phyloP scores from a whole-genome alignment of 352 stramenopile genomes.

The Globisporangium rhizosaccharum region DNA sequence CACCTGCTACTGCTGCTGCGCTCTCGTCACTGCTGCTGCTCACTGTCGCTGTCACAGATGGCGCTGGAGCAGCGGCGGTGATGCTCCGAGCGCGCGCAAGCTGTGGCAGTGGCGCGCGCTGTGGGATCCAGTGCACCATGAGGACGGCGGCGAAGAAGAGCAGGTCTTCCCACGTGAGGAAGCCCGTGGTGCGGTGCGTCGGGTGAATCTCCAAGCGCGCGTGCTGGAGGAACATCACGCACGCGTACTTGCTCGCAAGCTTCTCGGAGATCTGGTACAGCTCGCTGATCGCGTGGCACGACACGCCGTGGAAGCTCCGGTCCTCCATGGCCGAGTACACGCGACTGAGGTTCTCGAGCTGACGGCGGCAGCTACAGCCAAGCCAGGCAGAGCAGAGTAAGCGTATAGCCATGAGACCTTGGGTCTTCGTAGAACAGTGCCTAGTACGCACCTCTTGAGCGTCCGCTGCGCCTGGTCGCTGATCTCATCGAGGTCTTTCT shows the following conservation, averaged over 20 bases:
- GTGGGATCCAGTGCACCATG: constrained; percentile 75
- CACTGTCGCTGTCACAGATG: no score
- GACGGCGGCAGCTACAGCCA: constrained; percentile 47
- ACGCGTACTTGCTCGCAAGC: constrained; percentile 72
- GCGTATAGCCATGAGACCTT: background rate
- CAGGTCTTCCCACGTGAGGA: constrained; percentile 63
- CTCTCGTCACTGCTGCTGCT: constrained; percentile 1
- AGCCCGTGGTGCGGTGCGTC: constrained; percentile 39
- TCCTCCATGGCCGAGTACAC: constrained; percentile 73
- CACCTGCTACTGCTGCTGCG: background rate
- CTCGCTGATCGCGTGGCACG: constrained; percentile 40
- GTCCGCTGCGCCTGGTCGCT: constrained; percentile 58
- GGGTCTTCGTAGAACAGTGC: no score
- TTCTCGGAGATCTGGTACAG: constrained; percentile 65
- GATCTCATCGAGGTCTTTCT: constrained; percentile 86
- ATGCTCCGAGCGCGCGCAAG: constrained; percentile 15
- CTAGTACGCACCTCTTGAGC: constrained; percentile 37
- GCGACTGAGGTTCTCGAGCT: constrained; percentile 77
- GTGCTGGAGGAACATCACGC: constrained; percentile 76
- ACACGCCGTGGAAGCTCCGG: constrained; percentile 68
- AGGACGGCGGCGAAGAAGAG: constrained; percentile 65
- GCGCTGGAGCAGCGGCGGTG: no score
- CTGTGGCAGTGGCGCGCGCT: constrained; percentile 34
- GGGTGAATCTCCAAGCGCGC: constrained; percentile 74
- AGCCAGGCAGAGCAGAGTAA: background rate